A percentile compares a stretch with the other conserved stretches of the same genome.
These are phyloP conservation scores for Echium plantagineum DNA, from an alignment of 257 asterid species.

Conservation along the genomic window DNA sequence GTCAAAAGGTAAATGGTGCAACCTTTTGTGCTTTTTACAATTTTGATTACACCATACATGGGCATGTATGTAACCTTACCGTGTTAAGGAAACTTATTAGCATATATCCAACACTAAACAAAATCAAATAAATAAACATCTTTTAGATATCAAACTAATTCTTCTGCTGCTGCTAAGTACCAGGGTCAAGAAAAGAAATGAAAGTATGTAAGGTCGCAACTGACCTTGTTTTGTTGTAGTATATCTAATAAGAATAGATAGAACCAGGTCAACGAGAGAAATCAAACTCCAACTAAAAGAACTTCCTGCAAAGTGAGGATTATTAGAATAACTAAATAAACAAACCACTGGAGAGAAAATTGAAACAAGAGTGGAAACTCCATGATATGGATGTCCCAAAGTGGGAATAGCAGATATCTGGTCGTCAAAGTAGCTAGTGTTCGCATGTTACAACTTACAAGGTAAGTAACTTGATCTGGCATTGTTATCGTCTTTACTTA, in stretches of 20 bases:
- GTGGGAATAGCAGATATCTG: too few relatives aligned
- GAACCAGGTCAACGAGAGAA: conserved; percentile 51
- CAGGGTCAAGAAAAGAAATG: conserved; percentile 10
- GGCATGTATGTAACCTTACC: too few relatives aligned
- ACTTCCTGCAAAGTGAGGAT: conserved; percentile 43
- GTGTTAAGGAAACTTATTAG: neutral
- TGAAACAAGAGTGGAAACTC: too few relatives aligned
- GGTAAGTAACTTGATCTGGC: too few relatives aligned
- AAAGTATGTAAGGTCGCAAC: conserved; percentile 5
- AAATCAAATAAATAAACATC: neutral
- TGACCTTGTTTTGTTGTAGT: conserved; percentile 63
- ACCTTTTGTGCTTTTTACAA: too few relatives aligned
- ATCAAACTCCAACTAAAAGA: conserved; percentile 70
- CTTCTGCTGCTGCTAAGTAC: conserved; percentile 2
- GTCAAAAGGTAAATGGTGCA: too few relatives aligned
- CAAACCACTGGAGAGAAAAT: neutral
- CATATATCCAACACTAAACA: neutral
- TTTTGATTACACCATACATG: too few relatives aligned
- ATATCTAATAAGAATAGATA: conserved; percentile 55
- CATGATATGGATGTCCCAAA: too few relatives aligned
- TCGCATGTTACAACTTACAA: too few relatives aligned
- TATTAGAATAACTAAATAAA: conserved; percentile 1
- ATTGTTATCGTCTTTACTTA: too few relatives aligned
- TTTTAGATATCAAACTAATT: conserved; percentile 1
- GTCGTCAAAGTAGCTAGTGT: too few relatives aligned